Evolutionary conservation across 2,329 filamentous ascomycete species (phyloP).

Genomic region (Magnaporthales sp.): DNA sequence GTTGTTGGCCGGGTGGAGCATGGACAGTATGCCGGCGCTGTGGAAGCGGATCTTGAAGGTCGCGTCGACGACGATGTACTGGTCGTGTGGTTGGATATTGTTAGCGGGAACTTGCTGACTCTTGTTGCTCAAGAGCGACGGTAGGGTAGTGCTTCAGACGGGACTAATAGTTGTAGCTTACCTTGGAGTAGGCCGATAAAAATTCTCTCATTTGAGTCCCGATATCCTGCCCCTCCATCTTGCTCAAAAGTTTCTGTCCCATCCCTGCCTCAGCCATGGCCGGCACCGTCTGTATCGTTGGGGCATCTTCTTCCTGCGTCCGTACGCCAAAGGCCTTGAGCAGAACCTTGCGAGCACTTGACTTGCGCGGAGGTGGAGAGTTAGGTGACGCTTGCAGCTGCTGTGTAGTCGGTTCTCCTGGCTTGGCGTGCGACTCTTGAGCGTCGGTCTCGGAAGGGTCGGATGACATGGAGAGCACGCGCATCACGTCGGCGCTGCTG

Average conservation of each 20-base stretch:
- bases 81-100: constrained; percentile 2
- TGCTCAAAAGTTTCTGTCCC: constrained; percentile 14
- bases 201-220: constrained; percentile 19
- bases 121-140: background rate
- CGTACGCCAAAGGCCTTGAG: constrained; percentile 11
- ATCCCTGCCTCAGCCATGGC: constrained; percentile 13
- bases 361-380: background rate
- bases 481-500: constrained; percentile 39
- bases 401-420: background rate
- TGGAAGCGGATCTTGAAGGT: constrained; percentile 17
- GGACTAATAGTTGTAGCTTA: background rate
- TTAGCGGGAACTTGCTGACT: background rate
- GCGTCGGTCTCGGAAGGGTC: background rate
- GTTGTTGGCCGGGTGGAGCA: constrained; percentile 16
- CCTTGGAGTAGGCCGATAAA: constrained; percentile 19
- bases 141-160: background rate
- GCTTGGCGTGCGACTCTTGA: background rate
- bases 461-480: constrained; percentile 24
- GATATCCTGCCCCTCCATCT: constrained; percentile 17
- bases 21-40: constrained; percentile 15
- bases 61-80: constrained; percentile 15
- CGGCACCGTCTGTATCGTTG: background rate
- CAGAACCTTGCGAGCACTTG: constrained; percentile 8
- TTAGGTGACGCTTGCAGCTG: background rate
- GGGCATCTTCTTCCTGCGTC: background rate